phyloP scores from a whole-genome alignment of 192 early-diverging fungal species.

The Linnemannia schmuckeri region DNA sequence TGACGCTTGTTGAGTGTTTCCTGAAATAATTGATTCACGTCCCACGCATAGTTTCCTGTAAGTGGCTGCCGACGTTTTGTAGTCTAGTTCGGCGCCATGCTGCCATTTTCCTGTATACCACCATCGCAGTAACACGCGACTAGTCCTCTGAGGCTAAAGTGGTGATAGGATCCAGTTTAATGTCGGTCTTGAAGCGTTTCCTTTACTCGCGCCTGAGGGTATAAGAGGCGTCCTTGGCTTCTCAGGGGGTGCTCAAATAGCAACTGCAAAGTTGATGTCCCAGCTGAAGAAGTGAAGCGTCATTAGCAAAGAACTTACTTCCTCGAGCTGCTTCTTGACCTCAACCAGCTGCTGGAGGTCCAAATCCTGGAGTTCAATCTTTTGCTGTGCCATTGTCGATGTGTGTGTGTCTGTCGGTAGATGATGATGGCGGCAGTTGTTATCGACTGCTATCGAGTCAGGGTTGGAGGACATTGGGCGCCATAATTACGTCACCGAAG shows the following conservation, averaged over 20 bases:
- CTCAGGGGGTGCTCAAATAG: neutral
- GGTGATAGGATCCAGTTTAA: neutral
- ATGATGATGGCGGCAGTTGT: neutral
- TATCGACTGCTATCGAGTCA: too few relatives aligned
- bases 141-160: neutral
- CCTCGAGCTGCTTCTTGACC: conserved; percentile 87
- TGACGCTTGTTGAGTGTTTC: neutral
- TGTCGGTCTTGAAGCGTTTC: neutral
- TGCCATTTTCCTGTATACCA: neutral
- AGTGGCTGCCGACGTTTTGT: neutral
- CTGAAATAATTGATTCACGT: neutral
- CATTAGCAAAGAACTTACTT: conserved; percentile 61
- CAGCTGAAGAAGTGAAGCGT: neutral
- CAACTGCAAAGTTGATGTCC: neutral
- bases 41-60: neutral
- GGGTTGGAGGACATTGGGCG: too few relatives aligned
- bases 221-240: neutral
- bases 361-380: conserved; percentile 86
- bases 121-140: neutral
- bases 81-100: neutral
- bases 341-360: conserved; percentile 86
- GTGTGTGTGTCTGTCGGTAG: neutral
- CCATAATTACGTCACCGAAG: too few relatives aligned
- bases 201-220: neutral
- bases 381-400: conserved; percentile 42